These are phyloP conservation scores for Alternaria gansuensis DNA, from an alignment of 2,329 filamentous ascomycete genomes.

Conservation along the genomic window DNA sequence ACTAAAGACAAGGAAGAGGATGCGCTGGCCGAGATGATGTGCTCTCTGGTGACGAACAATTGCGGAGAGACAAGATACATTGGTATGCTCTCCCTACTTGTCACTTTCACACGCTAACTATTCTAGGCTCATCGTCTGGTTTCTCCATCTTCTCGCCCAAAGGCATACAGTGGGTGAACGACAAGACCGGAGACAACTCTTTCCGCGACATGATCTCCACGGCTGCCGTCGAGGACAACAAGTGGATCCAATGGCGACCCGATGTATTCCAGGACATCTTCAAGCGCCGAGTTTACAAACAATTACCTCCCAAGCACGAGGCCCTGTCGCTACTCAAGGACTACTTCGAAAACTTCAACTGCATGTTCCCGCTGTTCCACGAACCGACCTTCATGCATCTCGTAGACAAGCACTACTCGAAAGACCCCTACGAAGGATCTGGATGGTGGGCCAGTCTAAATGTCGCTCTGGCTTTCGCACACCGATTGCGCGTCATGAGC, in stretches of 20 bases:
- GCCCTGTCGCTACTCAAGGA: conserved; percentile 88
- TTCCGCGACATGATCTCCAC: conserved; percentile 96
- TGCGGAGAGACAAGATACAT: conserved; percentile 96
- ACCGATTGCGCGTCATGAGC: conserved; percentile 93
- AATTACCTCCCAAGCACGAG: conserved; percentile 84
- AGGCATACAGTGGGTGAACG: conserved; percentile 97
- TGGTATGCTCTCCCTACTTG: conserved; percentile 63
- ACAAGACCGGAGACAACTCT: conserved; percentile 93
- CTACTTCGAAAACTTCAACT: conserved; percentile 98
- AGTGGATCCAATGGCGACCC: conserved; percentile 98
- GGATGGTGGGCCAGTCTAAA: conserved; percentile 99
- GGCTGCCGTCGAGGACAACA: conserved; percentile 85
- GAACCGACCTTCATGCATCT: conserved; percentile 98
- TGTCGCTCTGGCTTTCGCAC: conserved; percentile 89
- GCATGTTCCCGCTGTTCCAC: conserved; percentile 97
- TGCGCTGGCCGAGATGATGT: conserved; percentile 97
- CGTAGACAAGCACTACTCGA: conserved; percentile 91
- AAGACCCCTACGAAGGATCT: conserved; percentile 90
- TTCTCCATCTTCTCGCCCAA: conserved; percentile 99
- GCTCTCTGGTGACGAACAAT: conserved; percentile 93
- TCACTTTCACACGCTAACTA: conserved; percentile 22
- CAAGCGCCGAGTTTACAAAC: conserved; percentile 81
- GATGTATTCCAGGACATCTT: conserved; percentile 96
- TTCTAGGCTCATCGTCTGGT: conserved; percentile 86
- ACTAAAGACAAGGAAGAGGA: conserved; percentile 72